A percentile compares a stretch with the other conserved stretches of the same genome.
phyloP scores from a whole-genome alignment of 805 yeast genomes.

The Yamadazyma takamatsuzukensis region DNA sequence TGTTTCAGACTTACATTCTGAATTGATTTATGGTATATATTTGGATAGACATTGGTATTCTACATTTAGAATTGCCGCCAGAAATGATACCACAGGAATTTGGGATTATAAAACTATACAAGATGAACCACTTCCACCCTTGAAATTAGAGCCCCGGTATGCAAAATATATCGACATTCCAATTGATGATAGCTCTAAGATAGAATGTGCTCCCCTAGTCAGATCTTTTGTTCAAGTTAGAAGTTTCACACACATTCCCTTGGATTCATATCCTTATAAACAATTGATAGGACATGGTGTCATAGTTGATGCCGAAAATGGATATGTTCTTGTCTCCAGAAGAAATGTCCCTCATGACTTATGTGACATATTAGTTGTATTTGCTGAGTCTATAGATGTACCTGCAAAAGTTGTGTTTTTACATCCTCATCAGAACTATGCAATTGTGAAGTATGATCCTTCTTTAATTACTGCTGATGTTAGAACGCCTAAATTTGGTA shows the following conservation, averaged over 20 bases:
- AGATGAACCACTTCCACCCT: conserved; percentile 61
- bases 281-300: conserved; percentile 70
- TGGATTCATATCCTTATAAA: conserved; percentile 71
- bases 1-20: conserved; percentile 75
- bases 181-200: conserved; percentile 39
- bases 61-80: conserved; percentile 61
- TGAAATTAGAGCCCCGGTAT: conserved; percentile 48
- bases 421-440: conserved; percentile 86
- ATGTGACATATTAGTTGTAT: conserved; percentile 68
- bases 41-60: conserved; percentile 86
- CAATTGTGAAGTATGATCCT: conserved; percentile 81
- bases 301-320: conserved; percentile 74
- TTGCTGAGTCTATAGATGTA: conserved; percentile 81
- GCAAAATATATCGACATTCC: conserved; percentile 75
- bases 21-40: conserved; percentile 58
- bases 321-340: conserved; percentile 77
- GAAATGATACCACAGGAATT: conserved; percentile 54
- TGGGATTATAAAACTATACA: conserved; percentile 53
- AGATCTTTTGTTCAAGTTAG: conserved; percentile 72
- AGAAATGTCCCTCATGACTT: conserved; percentile 78
- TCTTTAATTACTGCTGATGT: conserved; percentile 66
- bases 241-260: conserved; percentile 54
- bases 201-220: conserved; percentile 52
- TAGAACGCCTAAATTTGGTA: conserved; percentile 59
- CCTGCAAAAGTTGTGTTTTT: conserved; percentile 78